phyloP scores from a whole-genome alignment of 2,329 filamentous ascomycete species.

The Diaporthe caulivora region DNA sequence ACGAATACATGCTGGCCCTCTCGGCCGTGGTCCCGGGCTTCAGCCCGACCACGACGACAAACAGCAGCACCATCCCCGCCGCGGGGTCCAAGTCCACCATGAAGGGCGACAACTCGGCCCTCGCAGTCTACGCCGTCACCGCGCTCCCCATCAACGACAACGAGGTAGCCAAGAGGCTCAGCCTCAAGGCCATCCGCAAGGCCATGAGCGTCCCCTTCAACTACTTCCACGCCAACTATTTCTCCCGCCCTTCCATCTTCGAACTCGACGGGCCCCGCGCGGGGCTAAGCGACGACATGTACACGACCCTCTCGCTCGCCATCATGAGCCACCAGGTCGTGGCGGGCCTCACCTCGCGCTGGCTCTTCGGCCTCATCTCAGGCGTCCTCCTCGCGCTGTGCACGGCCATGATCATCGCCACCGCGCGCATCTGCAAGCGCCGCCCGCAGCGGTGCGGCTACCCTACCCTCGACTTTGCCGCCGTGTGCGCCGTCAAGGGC shows the following conservation, averaged over 20 bases:
- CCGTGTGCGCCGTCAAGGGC: conserved; percentile 27
- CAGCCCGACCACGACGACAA: neutral
- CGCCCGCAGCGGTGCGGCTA: conserved; percentile 29
- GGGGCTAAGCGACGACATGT: conserved; percentile 13
- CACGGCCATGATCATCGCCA: conserved; percentile 19
- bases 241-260: conserved; percentile 14
- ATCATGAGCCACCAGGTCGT: conserved; percentile 35
- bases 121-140: conserved; percentile 34
- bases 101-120: conserved; percentile 32
- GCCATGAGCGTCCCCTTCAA: conserved; percentile 33
- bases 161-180: conserved; percentile 27
- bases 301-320: conserved; percentile 23
- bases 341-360: conserved; percentile 14
- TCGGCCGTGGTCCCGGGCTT: conserved; percentile 32
- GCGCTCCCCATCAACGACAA: conserved; percentile 35
- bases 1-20: conserved; percentile 30
- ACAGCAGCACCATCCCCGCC: neutral
- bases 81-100: conserved; percentile 1
- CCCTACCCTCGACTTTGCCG: conserved; percentile 32
- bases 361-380: conserved; percentile 30
- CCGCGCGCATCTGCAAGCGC: conserved; percentile 19
- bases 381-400: conserved; percentile 8
- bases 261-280: conserved; percentile 3
- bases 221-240: conserved; percentile 35
- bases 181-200: conserved; percentile 25